These are phyloP conservation scores for Gardenia jasminoides DNA, from an alignment of 257 asterid species.

Conservation along the genomic window DNA sequence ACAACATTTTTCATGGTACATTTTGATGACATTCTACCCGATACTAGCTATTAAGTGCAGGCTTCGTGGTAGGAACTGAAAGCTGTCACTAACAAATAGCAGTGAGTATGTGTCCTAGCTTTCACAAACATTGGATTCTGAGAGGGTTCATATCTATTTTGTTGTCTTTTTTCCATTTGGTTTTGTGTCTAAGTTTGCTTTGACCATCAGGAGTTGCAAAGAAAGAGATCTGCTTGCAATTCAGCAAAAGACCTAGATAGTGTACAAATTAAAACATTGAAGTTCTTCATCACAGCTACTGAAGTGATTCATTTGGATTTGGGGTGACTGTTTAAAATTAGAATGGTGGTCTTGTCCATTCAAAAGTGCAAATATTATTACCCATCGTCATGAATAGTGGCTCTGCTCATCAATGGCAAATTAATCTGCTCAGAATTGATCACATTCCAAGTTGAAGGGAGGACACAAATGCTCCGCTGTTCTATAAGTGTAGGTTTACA, in stretches of 20 bases:
- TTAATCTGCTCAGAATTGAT: neutral
- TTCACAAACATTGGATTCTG: neutral
- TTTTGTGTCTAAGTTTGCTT: neutral
- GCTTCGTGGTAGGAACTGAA: neutral
- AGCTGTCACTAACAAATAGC: neutral
- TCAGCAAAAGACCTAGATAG: neutral
- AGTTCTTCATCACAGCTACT: no score
- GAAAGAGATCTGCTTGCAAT: neutral
- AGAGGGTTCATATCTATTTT: no score
- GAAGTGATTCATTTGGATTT: no score
- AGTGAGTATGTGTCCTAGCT: neutral
- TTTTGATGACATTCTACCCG: neutral
- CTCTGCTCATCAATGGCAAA: neutral
- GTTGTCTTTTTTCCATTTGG: neutral
- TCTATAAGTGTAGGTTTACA: slow-evolving; percentile 4
- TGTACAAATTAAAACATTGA: no score
- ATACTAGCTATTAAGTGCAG: neutral
- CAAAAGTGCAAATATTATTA: neutral
- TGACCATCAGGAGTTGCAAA: neutral
- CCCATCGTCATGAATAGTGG: neutral
- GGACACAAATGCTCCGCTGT: neutral
- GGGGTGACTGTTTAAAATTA: neutral
- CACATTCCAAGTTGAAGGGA: neutral
- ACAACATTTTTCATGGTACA: no score
- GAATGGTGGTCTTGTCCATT: neutral